phyloP scores from a whole-genome alignment of 192 early-diverging fungal species.

The Backusella morwellensis region DNA sequence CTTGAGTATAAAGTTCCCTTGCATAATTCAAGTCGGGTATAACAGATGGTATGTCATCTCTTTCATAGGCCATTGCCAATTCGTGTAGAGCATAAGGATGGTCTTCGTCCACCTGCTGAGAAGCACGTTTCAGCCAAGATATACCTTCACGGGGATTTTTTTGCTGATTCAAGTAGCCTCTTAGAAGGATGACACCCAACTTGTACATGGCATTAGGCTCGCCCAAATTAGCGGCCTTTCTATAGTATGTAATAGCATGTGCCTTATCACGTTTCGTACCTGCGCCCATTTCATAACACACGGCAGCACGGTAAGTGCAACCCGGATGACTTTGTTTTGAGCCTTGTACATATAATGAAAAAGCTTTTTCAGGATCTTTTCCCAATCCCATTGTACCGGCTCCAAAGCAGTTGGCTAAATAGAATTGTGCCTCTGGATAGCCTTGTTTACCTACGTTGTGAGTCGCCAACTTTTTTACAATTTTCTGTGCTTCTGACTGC shows the following conservation, averaged over 20 bases:
- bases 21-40: slow-evolving; percentile 84
- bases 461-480: slow-evolving; percentile 81
- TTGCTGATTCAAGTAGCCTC: slow-evolving; percentile 74
- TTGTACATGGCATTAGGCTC: slow-evolving; percentile 97
- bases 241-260: slow-evolving; percentile 89
- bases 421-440: slow-evolving; percentile 91
- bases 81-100: slow-evolving; percentile 95
- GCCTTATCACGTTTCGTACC: slow-evolving; percentile 85
- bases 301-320: slow-evolving; percentile 90
- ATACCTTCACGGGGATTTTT: slow-evolving; percentile 89
- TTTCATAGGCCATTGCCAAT: slow-evolving; percentile 85
- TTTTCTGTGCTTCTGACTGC: slow-evolving; percentile 81
- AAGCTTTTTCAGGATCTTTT: slow-evolving; percentile 88
- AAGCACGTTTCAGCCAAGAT: slow-evolving; percentile 93
- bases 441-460: slow-evolving; percentile 73
- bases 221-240: slow-evolving; percentile 87
- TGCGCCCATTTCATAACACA: slow-evolving; percentile 94
- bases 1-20: slow-evolving; percentile 86
- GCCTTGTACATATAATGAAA: slow-evolving; percentile 87
- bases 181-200: slow-evolving; percentile 87
- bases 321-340: slow-evolving; percentile 90
- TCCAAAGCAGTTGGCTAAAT: slow-evolving; percentile 88
- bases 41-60: slow-evolving; percentile 63
- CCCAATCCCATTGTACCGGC: slow-evolving; percentile 76
- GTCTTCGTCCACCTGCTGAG: slow-evolving; percentile 81